Evolutionary conservation across 257 asterid species (phyloP), one percentile per base, ranked within the genome.

Genomic region (Cynanchum wilfordii): DNA sequence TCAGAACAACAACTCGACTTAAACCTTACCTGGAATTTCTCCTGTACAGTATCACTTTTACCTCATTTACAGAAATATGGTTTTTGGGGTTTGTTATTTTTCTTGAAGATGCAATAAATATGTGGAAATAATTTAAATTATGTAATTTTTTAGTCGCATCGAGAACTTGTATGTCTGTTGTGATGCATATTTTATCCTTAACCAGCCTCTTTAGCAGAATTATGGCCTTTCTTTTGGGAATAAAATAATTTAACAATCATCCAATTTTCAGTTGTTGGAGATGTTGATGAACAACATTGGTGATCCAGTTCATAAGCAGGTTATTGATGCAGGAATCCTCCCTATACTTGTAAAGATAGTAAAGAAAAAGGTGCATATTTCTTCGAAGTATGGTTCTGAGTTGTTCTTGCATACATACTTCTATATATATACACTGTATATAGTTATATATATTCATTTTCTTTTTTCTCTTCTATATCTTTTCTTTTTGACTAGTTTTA

Each of bases 241-340:
- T 20, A 68, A 75, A 68, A 67, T 79, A 67, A 71, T 71, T 64
- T 56, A 40, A 57, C 65, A 77, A 73, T 66, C 47, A 50, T 76
- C 78, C 51, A 63, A 73, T 69, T 64, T 50, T 71, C 89, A 94
- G 99, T 87, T 95, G 85, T 85, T 95, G 88, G 99, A 95, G 89
- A 89, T 90, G 98, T 74, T 95, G 84, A 91, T 95, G 79, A 89
- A 90, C 83, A 95, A 95, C 78, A 86, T 95, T 29, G 98, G 98
- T 62, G 98, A 90, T 29, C 92, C 95, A 58, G 90, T 91, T 76
- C 99, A 95, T 78, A 86, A 83, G 87, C 97, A 90, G 84, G 96
- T 95, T 78, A 82, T 90, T 75, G 99, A 95, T 78, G 50, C 82
- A 4, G 96, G 96, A 60, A 60, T 89, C 78, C 93, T 95, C 75